Evolutionary conservation across 345 rosid species (phyloP).

Genomic region (Lumnitzera littorea): DNA sequence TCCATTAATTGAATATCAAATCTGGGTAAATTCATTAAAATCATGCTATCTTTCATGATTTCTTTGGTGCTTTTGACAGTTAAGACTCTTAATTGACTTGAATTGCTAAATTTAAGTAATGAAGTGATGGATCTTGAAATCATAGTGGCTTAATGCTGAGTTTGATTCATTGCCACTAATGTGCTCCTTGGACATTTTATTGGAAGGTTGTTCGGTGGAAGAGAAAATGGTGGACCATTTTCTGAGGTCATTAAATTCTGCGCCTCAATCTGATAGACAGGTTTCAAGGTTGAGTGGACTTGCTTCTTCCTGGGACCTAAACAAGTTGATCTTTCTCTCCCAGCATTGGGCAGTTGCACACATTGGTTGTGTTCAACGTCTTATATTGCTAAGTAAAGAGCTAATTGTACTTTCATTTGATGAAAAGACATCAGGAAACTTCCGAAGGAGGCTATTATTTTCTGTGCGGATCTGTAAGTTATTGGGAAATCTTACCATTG

Average conservation of each 20-base stretch:
- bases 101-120: no score
- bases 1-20: no score
- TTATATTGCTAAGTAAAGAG: constrained; percentile 49
- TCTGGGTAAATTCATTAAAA: no score
- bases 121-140: no score
- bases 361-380: constrained; percentile 45
- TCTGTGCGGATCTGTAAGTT: constrained; percentile 73
- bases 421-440: constrained; percentile 47
- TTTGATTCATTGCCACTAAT: constrained; percentile 7
- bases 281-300: constrained; percentile 30
- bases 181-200: constrained; percentile 12
- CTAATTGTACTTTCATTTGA: constrained; percentile 56
- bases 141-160: background rate
- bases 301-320: constrained; percentile 35
- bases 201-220: constrained; percentile 61
- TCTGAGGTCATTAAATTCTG: constrained; percentile 61
- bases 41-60: no score
- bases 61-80: no score
- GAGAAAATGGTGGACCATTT: constrained; percentile 70
- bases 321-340: constrained; percentile 47
- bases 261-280: constrained; percentile 49
- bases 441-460: constrained; percentile 47
- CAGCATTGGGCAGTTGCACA: constrained; percentile 88
- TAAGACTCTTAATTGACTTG: no score
- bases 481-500: constrained; percentile 57